phyloP scores from a whole-genome alignment of 495 filamentous ascomycete species.

The Penicillium turbatum region DNA sequence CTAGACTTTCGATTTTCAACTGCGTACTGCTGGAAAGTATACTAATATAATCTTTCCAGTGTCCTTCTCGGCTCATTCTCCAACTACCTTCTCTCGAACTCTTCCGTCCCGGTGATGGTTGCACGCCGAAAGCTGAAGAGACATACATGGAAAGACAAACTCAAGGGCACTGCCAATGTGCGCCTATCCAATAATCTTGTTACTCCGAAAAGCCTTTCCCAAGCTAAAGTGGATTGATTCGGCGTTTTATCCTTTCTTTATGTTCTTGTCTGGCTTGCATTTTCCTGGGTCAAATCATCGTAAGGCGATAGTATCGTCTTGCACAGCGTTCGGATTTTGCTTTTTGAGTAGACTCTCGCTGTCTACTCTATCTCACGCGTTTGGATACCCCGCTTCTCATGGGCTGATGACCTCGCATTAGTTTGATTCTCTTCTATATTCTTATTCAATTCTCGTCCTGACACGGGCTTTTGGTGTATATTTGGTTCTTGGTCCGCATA shows the following conservation, averaged over 20 bases:
- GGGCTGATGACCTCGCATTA: not conserved
- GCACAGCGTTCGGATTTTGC: not conserved
- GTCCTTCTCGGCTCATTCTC: conserved; percentile 93
- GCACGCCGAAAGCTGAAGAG: conserved; percentile 76
- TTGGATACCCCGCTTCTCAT: conserved; percentile 9
- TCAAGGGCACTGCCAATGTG: conserved; percentile 41
- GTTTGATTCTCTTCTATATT: not conserved
- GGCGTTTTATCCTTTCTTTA: conserved; percentile 7
- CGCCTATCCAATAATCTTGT: conserved; percentile 70
- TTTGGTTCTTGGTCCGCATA: not conserved
- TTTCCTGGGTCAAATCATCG: conserved; percentile 4
- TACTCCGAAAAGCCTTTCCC: conserved; percentile 57
- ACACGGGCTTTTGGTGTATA: not conserved
- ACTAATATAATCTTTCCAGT: conserved; percentile 40
- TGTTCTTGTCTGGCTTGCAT: conserved; percentile 2
- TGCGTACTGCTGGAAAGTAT: not conserved
- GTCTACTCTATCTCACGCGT: not conserved
- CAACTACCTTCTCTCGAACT: conserved; percentile 94
- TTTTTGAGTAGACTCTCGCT: not conserved
- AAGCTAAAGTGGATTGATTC: conserved; percentile 60
- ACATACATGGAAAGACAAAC: conserved; percentile 59
- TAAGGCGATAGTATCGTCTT: conserved; percentile 1
- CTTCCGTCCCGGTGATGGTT: conserved; percentile 93
- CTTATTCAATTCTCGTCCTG: not conserved
- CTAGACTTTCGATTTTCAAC: not conserved